These are phyloP conservation scores for Fomes fomentarius DNA, from an alignment of 1,284 basidiomycete species.

Conservation along the genomic window DNA sequence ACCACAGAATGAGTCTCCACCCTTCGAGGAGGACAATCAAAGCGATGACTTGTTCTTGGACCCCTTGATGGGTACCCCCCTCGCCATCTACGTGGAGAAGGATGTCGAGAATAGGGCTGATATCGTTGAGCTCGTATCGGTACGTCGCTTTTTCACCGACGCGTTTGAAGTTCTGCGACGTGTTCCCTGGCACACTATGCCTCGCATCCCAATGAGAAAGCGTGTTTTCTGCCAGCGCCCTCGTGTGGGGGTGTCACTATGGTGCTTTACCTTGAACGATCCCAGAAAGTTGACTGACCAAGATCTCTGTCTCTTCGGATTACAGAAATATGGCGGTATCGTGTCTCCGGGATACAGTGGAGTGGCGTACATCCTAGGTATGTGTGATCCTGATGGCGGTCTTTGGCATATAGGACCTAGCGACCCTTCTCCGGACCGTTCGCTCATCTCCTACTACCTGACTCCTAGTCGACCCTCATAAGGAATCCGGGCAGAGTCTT, in stretches of 20 bases:
- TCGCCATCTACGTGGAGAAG: slow-evolving; percentile 77
- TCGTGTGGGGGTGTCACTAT: background rate
- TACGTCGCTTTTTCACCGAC: slow-evolving; percentile 39
- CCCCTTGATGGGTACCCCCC: slow-evolving; percentile 75
- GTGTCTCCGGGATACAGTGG: slow-evolving; percentile 74
- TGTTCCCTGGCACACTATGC: slow-evolving; percentile 6
- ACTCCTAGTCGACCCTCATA: slow-evolving; percentile 66
- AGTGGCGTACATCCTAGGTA: slow-evolving; percentile 77
- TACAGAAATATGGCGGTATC: slow-evolving; percentile 73
- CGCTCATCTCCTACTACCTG: slow-evolving; percentile 6
- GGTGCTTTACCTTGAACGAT: background rate
- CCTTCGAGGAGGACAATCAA: slow-evolving; percentile 31
- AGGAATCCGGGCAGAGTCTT: slow-evolving; percentile 77
- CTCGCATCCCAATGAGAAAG: background rate
- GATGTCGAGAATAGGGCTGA: slow-evolving; percentile 70
- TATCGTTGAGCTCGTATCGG: slow-evolving; percentile 64
- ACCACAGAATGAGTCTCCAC: slow-evolving; percentile 21
- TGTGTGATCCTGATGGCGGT: slow-evolving; percentile 25
- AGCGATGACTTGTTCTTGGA: slow-evolving; percentile 65
- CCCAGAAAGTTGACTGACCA: background rate
- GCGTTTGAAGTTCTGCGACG: slow-evolving; percentile 13
- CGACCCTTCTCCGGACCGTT: background rate
- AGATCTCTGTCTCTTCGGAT: background rate
- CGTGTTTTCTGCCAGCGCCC: background rate
- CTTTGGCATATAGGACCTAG: slow-evolving; percentile 5